Percentiles rank a stretch among this genome's conserved stretches.
phyloP scores from a whole-genome alignment of 352 stramenopile species.

The Aphanomyces stellatus region DNA sequence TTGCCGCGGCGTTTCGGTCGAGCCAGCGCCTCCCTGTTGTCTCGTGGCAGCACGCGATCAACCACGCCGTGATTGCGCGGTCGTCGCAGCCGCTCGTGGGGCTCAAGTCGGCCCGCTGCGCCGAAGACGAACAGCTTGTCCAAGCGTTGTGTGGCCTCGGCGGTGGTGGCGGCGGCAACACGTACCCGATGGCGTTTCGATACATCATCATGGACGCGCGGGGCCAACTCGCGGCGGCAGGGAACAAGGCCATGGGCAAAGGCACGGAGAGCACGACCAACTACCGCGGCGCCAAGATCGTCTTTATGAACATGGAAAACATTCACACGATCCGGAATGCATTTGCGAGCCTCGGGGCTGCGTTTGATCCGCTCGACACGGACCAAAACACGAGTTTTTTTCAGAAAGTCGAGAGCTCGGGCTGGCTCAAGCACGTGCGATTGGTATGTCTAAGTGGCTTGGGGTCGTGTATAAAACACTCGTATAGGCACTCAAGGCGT shows the following conservation, averaged over 20 bases:
- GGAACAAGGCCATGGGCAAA: slow-evolving; percentile 89
- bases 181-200: slow-evolving; percentile 33
- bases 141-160: slow-evolving; percentile 38
- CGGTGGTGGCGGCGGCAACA: slow-evolving; percentile 31
- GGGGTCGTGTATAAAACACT: too few relatives aligned
- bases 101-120: slow-evolving; percentile 62
- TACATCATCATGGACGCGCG: slow-evolving; percentile 83
- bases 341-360: slow-evolving; percentile 76
- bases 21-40: slow-evolving; percentile 63
- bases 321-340: slow-evolving; percentile 96
- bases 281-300: slow-evolving; percentile 90
- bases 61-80: slow-evolving; percentile 69
- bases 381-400: slow-evolving; percentile 90
- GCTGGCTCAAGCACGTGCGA: slow-evolving; percentile 94
- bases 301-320: slow-evolving; percentile 98
- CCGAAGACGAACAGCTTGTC: slow-evolving; percentile 73
- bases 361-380: slow-evolving; percentile 65
- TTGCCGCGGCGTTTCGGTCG: slow-evolving; percentile 59
- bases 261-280: slow-evolving; percentile 94
- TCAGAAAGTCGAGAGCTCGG: slow-evolving; percentile 85
- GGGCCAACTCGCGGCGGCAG: slow-evolving; percentile 72
- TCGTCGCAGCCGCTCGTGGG: slow-evolving; percentile 75
- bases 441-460: slow-evolving; percentile 25
- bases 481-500: slow-evolving; percentile 83
- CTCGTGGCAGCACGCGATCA: slow-evolving; percentile 60